A percentile compares a stretch with the other conserved stretches of the same genome.
Evolutionary conservation across 257 asterid genomes (phyloP).

Genomic region (Cruciata laevipes): DNA sequence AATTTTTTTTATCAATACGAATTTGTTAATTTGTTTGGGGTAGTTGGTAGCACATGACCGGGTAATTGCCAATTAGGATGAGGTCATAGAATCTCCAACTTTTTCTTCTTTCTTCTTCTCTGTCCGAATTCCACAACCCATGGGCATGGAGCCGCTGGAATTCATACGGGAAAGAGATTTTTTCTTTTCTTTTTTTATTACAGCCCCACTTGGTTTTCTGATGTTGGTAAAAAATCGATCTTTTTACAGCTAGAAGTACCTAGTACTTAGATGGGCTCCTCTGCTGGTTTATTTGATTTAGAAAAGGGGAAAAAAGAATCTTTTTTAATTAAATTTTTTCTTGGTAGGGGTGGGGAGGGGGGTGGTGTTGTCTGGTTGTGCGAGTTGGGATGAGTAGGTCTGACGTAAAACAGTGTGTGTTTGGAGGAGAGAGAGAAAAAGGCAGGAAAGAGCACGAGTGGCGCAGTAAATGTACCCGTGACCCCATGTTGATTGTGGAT

Average conservation of each 20-base stretch:
- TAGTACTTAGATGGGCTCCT: slow-evolving; percentile 1
- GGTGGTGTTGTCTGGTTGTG: not conserved
- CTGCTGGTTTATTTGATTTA: not conserved
- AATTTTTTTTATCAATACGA: not conserved
- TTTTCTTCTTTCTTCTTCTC: slow-evolving; percentile 1
- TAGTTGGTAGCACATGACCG: slow-evolving; percentile 1
- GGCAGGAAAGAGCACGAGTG: slow-evolving; percentile 50
- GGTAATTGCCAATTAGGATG: slow-evolving; percentile 8
- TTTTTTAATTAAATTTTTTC: no score
- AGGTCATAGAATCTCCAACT: slow-evolving; percentile 6
- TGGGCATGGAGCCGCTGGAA: not conserved
- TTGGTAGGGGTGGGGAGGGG: not conserved
- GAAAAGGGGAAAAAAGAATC: no score
- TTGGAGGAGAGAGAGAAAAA: slow-evolving; percentile 23
- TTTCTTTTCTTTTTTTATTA: not conserved
- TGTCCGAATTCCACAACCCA: not conserved
- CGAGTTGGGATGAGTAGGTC: slow-evolving; percentile 5
- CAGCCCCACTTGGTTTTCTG: no score
- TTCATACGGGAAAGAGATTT: not conserved
- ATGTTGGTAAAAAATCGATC: not conserved
- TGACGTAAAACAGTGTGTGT: not conserved
- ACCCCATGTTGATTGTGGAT: slow-evolving; percentile 36
- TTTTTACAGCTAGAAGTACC: not conserved
- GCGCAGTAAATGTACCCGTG: slow-evolving; percentile 80
- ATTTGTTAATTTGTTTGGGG: not conserved